A percentile compares a stretch with the other conserved stretches of the same genome.
Evolutionary conservation across 2,329 filamentous ascomycete genomes (phyloP).

Genomic region (Aspergillus udagawae): DNA sequence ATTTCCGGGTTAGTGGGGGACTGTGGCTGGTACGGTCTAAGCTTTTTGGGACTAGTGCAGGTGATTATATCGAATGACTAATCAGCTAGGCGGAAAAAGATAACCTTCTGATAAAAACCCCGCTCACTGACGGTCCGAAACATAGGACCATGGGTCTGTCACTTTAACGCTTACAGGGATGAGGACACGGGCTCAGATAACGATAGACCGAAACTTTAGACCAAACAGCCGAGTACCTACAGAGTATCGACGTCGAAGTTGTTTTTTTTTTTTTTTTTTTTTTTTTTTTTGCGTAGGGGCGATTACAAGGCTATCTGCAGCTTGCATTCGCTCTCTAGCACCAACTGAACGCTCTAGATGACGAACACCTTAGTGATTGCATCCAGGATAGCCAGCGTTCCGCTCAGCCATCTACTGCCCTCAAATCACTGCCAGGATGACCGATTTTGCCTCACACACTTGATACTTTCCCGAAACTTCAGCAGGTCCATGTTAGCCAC

Average conservation of each 20-base stretch:
- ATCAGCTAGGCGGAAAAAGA: background rate
- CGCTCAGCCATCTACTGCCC: background rate
- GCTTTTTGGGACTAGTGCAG: background rate
- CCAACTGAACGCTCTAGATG: background rate
- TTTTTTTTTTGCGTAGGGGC: background rate
- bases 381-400: background rate
- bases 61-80: background rate
- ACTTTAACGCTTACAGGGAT: background rate
- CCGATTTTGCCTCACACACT: background rate
- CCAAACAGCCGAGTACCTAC: background rate
- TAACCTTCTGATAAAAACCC: background rate
- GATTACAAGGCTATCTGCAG: background rate
- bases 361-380: background rate
- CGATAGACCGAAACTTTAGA: background rate
- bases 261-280: background rate
- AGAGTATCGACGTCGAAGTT: background rate
- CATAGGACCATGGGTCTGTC: slow-evolving; percentile 8
- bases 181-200: background rate
- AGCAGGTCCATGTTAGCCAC: background rate
- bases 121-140: slow-evolving; percentile 6
- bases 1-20: background rate
- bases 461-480: background rate
- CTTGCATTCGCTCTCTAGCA: background rate
- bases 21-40: background rate
- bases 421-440: background rate